A percentile compares a stretch with the other conserved stretches of the same genome.
phyloP scores from a whole-genome alignment of 257 asterid genomes.

The Plantago major region DNA sequence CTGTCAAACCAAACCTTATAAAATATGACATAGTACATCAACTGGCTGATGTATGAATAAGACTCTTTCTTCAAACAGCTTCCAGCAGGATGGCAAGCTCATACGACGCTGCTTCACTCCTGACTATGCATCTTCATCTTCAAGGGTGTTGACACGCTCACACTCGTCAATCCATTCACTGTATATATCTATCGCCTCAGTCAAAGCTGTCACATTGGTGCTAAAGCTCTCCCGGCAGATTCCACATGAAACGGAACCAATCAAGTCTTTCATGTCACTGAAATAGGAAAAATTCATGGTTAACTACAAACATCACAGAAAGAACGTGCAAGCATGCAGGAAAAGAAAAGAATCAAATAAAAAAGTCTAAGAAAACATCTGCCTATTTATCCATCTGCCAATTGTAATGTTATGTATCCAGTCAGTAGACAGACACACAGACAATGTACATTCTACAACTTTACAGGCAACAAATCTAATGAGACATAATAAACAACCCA shows the following conservation, averaged over 20 bases:
- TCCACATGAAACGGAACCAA: conserved; percentile 72
- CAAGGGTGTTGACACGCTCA: conserved; percentile 69
- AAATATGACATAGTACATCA: not conserved
- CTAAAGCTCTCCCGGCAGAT: conserved; percentile 95
- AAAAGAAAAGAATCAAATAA: not conserved
- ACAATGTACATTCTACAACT: too few species aligned
- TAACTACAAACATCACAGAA: not conserved
- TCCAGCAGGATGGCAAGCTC: not conserved
- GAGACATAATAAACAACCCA: too few species aligned
- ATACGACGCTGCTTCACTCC: not conserved
- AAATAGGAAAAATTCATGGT: conserved; percentile 13
- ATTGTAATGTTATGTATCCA: too few species aligned
- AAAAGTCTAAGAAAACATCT: too few species aligned
- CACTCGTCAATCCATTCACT: conserved; percentile 99
- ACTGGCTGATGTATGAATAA: not conserved
- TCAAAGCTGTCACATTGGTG: conserved; percentile 73
- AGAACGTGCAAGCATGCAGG: not conserved
- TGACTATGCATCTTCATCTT: conserved; percentile 51
- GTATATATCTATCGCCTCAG: conserved; percentile 80
- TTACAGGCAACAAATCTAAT: too few species aligned
- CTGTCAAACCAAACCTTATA: not conserved
- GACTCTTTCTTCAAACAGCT: not conserved
- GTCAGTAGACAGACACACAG: too few species aligned
- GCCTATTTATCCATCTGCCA: too few species aligned
- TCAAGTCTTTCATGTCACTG: conserved; percentile 86